Conservation (phyloP, 179 eudicot genomes). For the Spergularia azorica region DNA sequence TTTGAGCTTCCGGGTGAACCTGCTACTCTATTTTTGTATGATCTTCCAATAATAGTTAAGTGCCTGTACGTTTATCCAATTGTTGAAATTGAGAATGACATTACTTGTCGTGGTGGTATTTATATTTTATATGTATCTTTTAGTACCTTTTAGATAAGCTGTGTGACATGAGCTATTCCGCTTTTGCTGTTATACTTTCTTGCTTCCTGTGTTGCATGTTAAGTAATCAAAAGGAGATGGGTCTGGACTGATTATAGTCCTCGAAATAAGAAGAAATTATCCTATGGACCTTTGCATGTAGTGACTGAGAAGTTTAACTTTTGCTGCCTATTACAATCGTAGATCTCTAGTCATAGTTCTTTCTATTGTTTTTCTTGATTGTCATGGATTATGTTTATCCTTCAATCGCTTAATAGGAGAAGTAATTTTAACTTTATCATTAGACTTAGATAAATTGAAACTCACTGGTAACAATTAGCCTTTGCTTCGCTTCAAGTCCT, state of each 20-base stretch:
- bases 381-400: not conserved
- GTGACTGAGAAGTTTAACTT: not conserved
- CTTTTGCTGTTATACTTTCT: not conserved
- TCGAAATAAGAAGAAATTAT: not conserved
- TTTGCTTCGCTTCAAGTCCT: not conserved
- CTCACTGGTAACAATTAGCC: not conserved
- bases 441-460: not conserved
- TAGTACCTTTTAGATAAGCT: not conserved
- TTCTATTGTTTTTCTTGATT: not conserved
- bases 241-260: not conserved
- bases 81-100: not conserved
- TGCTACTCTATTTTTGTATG: not conserved
- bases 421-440: too few species aligned
- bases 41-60: not conserved
- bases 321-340: not conserved
- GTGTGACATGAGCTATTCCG: not conserved
- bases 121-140: not conserved
- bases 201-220: not conserved
- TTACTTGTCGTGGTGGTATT: not conserved
- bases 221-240: not conserved
- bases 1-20: not conserved
- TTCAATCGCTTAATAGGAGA: not conserved
- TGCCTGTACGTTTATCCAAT: not conserved
- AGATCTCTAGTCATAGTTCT: not conserved
- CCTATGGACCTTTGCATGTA: not conserved